phyloP scores from a whole-genome alignment of 2,329 filamentous ascomycete genomes.

The Lecanicillium sp. region DNA sequence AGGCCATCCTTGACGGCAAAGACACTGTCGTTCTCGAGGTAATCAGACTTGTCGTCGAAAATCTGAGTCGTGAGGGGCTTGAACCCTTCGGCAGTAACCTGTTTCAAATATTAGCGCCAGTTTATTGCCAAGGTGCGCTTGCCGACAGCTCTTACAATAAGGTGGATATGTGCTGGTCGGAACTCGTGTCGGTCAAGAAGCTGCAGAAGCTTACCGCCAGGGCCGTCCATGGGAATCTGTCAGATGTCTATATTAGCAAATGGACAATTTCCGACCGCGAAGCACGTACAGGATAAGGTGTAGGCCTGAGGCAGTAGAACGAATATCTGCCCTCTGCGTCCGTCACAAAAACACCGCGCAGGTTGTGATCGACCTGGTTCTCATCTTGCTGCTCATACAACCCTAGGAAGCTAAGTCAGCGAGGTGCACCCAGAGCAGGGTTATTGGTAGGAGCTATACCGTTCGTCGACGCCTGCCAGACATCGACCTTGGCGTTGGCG shows the following conservation, averaged over 20 bases:
- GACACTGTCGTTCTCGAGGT: slow-evolving; percentile 48
- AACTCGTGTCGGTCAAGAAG: slow-evolving; percentile 31
- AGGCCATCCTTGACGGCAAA: slow-evolving; percentile 51
- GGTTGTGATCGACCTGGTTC: slow-evolving; percentile 64
- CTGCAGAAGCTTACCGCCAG: slow-evolving; percentile 28
- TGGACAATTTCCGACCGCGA: background rate
- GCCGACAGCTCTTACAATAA: slow-evolving; percentile 24
- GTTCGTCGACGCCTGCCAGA: slow-evolving; percentile 78
- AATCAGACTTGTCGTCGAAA: slow-evolving; percentile 61
- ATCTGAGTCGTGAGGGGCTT: slow-evolving; percentile 68
- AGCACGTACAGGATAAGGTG: slow-evolving; percentile 41
- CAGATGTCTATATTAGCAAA: too few relatives aligned
- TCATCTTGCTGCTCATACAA: slow-evolving; percentile 68
- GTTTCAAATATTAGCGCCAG: too few relatives aligned
- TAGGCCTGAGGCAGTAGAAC: slow-evolving; percentile 56
- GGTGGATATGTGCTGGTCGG: slow-evolving; percentile 34
- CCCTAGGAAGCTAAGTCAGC: slow-evolving; percentile 21
- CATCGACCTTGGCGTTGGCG: slow-evolving; percentile 60
- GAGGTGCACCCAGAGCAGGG: background rate
- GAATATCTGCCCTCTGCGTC: slow-evolving; percentile 58
- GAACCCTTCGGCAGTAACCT: slow-evolving; percentile 49
- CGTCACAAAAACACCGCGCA: slow-evolving; percentile 66
- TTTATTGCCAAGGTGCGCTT: background rate
- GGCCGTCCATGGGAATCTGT: slow-evolving; percentile 28
- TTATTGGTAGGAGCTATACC: slow-evolving; percentile 34